phyloP scores from a whole-genome alignment of 345 rosid genomes.

The Boechera stricta region DNA sequence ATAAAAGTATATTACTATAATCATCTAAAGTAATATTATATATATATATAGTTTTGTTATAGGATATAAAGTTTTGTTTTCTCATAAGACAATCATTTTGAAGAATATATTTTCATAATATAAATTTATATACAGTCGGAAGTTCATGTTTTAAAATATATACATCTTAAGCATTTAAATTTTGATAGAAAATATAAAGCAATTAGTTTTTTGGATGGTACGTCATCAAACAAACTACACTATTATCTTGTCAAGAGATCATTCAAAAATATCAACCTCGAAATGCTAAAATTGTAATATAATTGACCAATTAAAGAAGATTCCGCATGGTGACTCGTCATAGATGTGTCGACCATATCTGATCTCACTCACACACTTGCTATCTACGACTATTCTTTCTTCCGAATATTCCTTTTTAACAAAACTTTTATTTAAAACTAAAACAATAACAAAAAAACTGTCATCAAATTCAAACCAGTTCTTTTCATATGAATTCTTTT shows the following conservation, averaged over 20 bases:
- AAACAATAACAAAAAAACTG: not conserved
- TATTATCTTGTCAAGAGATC: constrained; percentile 25
- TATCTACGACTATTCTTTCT: constrained; percentile 12
- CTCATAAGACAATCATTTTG: not conserved
- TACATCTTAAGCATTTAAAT: not conserved
- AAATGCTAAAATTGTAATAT: constrained; percentile 43
- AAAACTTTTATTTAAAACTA: not conserved
- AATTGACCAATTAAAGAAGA: constrained; percentile 25
- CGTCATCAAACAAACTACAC: constrained; percentile 21
- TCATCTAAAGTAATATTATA: not conserved
- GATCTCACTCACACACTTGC: constrained; percentile 13
- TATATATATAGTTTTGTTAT: no score
- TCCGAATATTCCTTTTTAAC: not conserved
- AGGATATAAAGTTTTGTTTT: not conserved
- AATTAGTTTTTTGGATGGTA: not conserved
- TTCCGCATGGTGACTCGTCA: constrained; percentile 27
- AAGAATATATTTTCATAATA: not conserved
- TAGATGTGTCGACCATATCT: constrained; percentile 40
- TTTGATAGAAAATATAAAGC: not conserved
- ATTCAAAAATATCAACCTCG: constrained; percentile 36
- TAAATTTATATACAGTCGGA: not conserved
- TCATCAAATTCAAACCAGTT: not conserved
- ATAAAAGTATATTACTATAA: not conserved
- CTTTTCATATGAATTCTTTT: not conserved
- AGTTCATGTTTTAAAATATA: not conserved